These are phyloP conservation scores for Westerdykella ornata DNA, from an alignment of 2,329 filamentous ascomycete species.

Conservation along the genomic window DNA sequence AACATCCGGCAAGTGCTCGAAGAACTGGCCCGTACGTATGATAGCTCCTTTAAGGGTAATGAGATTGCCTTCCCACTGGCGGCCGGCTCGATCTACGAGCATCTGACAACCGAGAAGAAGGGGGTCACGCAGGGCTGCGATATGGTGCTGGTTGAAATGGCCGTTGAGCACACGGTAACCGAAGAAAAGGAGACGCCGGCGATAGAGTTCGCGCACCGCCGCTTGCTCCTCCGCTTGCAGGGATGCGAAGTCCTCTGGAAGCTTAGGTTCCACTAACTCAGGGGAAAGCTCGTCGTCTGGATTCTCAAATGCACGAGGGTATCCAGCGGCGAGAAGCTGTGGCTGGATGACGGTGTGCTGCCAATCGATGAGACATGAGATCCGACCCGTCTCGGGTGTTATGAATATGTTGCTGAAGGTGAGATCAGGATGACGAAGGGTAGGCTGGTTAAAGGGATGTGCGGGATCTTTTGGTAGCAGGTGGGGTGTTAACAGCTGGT, in stretches of 20 bases:
- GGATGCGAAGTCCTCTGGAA: constrained; percentile 7
- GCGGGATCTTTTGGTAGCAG: constrained; percentile 9
- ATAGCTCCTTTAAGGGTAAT: constrained; percentile 13
- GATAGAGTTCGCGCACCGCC: constrained; percentile 7
- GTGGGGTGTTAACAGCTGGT: constrained; percentile 8
- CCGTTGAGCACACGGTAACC: constrained; percentile 9
- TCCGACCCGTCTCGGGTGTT: constrained; percentile 7
- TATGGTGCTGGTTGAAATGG: constrained; percentile 8
- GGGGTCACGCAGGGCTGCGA: constrained; percentile 10
- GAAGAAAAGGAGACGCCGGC: constrained; percentile 11
- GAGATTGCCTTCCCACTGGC: constrained; percentile 12
- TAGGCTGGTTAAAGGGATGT: constrained; percentile 10
- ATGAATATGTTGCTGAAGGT: constrained; percentile 12
- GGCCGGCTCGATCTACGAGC: constrained; percentile 12
- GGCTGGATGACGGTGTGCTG: constrained; percentile 11
- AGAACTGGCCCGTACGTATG: constrained; percentile 7
- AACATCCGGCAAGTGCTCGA: constrained; percentile 10
- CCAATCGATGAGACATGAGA: constrained; percentile 13
- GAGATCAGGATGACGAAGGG: constrained; percentile 12
- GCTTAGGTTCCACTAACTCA: constrained; percentile 5
- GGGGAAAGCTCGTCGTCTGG: constrained; percentile 8
- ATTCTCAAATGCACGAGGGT: constrained; percentile 10
- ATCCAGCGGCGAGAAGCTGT: constrained; percentile 10
- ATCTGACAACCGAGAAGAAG: constrained; percentile 11
- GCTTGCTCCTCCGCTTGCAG: constrained; percentile 6